Evolutionary conservation across 495 filamentous ascomycete genomes (phyloP).

Genomic region (Podospora bellae-mahoneyi): DNA sequence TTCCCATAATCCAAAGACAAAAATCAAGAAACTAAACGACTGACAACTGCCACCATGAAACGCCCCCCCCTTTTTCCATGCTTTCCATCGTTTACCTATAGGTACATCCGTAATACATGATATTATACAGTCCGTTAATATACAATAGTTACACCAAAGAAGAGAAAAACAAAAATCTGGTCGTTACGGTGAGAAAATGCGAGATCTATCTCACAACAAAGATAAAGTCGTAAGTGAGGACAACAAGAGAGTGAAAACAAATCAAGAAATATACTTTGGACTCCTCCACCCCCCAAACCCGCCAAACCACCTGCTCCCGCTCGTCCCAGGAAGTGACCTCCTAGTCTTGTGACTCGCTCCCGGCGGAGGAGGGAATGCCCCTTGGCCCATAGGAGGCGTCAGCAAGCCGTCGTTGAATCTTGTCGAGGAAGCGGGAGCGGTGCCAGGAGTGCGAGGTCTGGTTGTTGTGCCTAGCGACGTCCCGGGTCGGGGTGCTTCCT

Average conservation of each 20-base stretch:
- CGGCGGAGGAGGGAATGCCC: constrained; percentile 1
- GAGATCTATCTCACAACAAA: too few relatives aligned
- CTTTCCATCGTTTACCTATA: too few relatives aligned
- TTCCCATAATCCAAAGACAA: too few relatives aligned
- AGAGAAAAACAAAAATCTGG: background rate
- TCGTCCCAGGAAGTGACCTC: background rate
- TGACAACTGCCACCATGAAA: too few relatives aligned
- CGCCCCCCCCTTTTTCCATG: too few relatives aligned
- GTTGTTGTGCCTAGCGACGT: too few relatives aligned
- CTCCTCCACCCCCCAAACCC: background rate
- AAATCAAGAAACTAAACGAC: too few relatives aligned
- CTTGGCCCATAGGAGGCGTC: background rate
- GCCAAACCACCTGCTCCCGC: background rate
- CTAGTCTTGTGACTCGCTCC: background rate
- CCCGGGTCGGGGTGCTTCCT: background rate
- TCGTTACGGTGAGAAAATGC: background rate
- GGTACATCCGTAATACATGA: too few relatives aligned
- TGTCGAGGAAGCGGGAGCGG: background rate
- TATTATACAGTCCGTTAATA: too few relatives aligned
- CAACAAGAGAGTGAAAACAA: background rate
- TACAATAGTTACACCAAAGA: background rate
- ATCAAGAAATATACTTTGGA: background rate
- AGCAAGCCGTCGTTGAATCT: constrained; percentile 3
- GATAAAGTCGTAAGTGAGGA: background rate
- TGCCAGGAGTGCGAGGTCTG: background rate